Evolutionary conservation across 1,284 basidiomycete genomes (phyloP).

Genomic region (Tremellales sp.): DNA sequence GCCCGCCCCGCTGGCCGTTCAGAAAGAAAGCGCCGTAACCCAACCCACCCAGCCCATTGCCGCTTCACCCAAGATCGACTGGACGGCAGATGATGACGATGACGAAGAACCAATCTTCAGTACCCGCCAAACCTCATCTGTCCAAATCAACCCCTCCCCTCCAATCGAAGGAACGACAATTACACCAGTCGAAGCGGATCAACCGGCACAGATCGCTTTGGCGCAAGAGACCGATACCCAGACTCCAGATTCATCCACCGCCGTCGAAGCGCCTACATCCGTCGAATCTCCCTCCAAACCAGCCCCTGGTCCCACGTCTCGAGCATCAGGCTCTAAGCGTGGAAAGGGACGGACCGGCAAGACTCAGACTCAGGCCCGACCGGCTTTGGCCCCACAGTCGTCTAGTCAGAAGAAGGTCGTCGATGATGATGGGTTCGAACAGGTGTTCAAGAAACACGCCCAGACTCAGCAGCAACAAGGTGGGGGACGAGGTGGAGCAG

Average conservation of each 20-base stretch:
- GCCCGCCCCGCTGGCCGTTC: not conserved
- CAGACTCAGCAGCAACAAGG: constrained; percentile 2
- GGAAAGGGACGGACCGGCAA: not conserved
- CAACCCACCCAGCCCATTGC: not conserved
- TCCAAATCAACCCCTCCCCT: constrained; percentile 5
- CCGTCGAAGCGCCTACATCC: not conserved
- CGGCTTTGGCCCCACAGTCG: not conserved
- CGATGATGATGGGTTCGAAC: constrained; percentile 44
- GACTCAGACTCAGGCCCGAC: not conserved
- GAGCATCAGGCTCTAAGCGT: not conserved
- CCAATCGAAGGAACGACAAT: constrained; percentile 5
- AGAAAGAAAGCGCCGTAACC: not conserved
- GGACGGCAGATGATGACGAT: constrained; percentile 28
- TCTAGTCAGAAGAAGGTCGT: constrained; percentile 8
- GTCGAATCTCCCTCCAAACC: constrained; percentile 7
- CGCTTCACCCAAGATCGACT: constrained; percentile 16
- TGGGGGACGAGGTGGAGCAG: constrained; percentile 3
- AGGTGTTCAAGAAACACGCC: constrained; percentile 9
- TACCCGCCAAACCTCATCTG: no score
- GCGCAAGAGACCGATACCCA: constrained; percentile 1
- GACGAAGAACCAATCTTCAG: no score
- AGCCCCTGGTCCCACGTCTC: constrained; percentile 11
- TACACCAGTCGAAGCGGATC: constrained; percentile 4
- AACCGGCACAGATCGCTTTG: not conserved
- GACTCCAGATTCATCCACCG: constrained; percentile 3